A percentile compares a stretch with the other conserved stretches of the same genome.
Evolutionary conservation across 768 basidiomycete genomes (phyloP).

Genomic region (Suillus ampliporus): DNA sequence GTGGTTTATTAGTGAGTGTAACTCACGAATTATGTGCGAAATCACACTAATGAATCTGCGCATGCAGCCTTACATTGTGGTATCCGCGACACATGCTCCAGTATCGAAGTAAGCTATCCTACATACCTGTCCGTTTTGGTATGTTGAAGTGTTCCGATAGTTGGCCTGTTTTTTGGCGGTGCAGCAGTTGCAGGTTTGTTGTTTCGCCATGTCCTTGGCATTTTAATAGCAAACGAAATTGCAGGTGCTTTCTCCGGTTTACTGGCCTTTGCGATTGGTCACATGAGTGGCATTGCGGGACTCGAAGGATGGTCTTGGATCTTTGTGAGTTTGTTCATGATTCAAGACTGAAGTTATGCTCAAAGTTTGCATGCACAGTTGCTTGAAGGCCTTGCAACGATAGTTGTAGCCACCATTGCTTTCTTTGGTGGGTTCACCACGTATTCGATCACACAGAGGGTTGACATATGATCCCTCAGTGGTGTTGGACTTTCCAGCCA

Average conservation of each 20-base stretch:
- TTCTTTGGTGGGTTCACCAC: conserved; percentile 47
- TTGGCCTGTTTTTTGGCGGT: conserved; percentile 69
- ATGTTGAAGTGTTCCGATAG: conserved; percentile 18
- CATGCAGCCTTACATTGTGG: conserved; percentile 66
- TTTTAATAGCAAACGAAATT: neutral
- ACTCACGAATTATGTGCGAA: neutral
- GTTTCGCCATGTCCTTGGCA: neutral
- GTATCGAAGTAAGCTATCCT: conserved; percentile 39
- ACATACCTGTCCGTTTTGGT: neutral
- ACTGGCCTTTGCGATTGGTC: conserved; percentile 59
- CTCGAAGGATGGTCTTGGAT: conserved; percentile 74
- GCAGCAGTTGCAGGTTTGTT: conserved; percentile 59
- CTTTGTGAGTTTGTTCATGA: conserved; percentile 47
- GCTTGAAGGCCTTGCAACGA: conserved; percentile 67
- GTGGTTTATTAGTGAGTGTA: conserved; percentile 69
- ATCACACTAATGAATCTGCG: neutral
- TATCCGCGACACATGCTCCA: conserved; percentile 69
- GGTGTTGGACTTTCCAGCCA: conserved; percentile 64
- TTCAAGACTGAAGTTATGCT: conserved; percentile 7
- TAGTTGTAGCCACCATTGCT: conserved; percentile 58
- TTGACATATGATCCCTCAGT: conserved; percentile 39
- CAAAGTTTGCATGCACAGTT: conserved; percentile 28
- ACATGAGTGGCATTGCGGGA: conserved; percentile 53
- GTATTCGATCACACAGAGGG: neutral
- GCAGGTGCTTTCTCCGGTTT: conserved; percentile 61